Conservation (phyloP, 768 basidiomycete genomes). For the Phaeotremella skinneri region DNA sequence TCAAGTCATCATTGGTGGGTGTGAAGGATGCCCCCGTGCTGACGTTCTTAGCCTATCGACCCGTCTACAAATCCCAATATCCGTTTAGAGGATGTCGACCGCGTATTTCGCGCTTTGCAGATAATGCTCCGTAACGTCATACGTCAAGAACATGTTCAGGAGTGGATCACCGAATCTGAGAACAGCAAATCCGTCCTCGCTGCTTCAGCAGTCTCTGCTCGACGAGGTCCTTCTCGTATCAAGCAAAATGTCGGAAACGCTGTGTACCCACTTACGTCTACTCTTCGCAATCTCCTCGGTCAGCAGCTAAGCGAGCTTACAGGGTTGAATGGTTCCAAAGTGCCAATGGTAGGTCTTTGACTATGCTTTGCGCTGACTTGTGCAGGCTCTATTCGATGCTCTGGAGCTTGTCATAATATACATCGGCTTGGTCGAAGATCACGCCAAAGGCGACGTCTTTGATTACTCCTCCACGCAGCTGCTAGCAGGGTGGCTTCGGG, state of each 20-base stretch:
- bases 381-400: constrained; percentile 12
- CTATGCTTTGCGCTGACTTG: not conserved
- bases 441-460: constrained; percentile 54
- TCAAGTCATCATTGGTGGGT: not conserved
- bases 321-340: not conserved
- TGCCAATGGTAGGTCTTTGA: not conserved
- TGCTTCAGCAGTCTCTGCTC: constrained; percentile 12
- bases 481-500: constrained; percentile 59
- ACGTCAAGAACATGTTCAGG: constrained; percentile 5
- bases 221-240: constrained; percentile 17
- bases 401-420: constrained; percentile 28
- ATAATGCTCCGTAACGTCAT: constrained; percentile 20
- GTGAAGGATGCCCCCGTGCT: not conserved
- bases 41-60: constrained; percentile 20
- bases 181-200: constrained; percentile 28
- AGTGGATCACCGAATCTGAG: constrained; percentile 20
- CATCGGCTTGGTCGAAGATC: constrained; percentile 54
- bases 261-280: constrained; percentile 23
- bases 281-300: constrained; percentile 6
- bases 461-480: constrained; percentile 70
- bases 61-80: constrained; percentile 26
- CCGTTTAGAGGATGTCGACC: not conserved
- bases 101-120: constrained; percentile 17
- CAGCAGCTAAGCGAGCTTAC: constrained; percentile 3
- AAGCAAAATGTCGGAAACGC: constrained; percentile 20